Evolutionary conservation across 1,284 basidiomycete species (phyloP), one percentile per base, ranked within the genome.

Genomic region (Puccinia novopanici): DNA sequence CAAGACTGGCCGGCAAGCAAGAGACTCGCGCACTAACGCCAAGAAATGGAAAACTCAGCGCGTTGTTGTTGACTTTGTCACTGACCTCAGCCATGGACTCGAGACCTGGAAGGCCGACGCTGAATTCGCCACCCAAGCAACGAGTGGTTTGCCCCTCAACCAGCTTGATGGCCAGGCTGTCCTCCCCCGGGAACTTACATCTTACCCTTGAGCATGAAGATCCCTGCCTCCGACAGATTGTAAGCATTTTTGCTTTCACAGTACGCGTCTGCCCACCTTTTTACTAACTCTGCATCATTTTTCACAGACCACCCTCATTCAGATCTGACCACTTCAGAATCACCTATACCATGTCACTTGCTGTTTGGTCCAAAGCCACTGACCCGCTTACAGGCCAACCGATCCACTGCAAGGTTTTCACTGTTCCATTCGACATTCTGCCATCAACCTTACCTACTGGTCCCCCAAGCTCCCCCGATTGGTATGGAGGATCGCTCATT

Each of bases 321-420:
- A 84, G 84, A 45, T 83, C 82, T 68, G 80, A 82, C 0, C 83
- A 84, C 30, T 85, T 85, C 82, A 82, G 84, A 22, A 84, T 85
- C 59, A 82, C 82, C 34, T 85, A 85, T 82, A 84, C 84, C n/a
- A 85, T 85, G 84, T 84, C 84, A 24, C 79, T 85, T 71, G 84
- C 84, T 10, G 80, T 85, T 81, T 84, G 76, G 76, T 79, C 76
- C 83, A 73, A 82, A 81, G 27, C 80, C 81, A 22, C 75, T 80
- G 50, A 82, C 81, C 37, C 76, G 54, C 71, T 82, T 13, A 83
- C 82, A 59, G 83, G 83, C 3, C 83, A 83, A 37, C 84, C 84
- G 0, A 78, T 83, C 2, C 82, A 84, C 4, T 82, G 84, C 79
- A 84, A 84, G 78, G 83, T 84, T 61, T 84, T 84, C 80, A 83